Conservation (phyloP, 1,139 yeast species). For the Scheffersomyces cryptocercus region DNA sequence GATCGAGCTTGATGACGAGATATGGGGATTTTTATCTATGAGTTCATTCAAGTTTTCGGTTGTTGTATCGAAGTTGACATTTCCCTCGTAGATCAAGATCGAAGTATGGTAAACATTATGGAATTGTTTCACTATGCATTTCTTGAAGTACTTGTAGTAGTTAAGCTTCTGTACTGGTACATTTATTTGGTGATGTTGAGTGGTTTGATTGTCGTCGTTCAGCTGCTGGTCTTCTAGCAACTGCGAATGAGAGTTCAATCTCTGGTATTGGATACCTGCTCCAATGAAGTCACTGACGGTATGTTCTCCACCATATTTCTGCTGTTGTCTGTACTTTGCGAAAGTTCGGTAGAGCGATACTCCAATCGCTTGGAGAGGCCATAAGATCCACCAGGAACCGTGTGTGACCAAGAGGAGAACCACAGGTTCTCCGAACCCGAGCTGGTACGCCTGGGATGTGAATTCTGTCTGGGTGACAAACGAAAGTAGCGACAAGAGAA, state of each 20-base stretch:
- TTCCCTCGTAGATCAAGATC: slow-evolving; percentile 45
- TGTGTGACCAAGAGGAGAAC: slow-evolving; percentile 70
- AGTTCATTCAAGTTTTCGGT: slow-evolving; percentile 36
- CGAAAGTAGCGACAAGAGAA: slow-evolving; percentile 58
- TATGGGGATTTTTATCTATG: slow-evolving; percentile 43
- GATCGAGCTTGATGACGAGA: slow-evolving; percentile 41
- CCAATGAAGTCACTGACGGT: slow-evolving; percentile 10
- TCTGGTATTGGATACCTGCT: slow-evolving; percentile 23
- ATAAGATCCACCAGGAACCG: slow-evolving; percentile 73
- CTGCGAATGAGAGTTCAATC: slow-evolving; percentile 29
- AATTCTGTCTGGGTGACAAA: slow-evolving; percentile 82
- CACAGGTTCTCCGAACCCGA: slow-evolving; percentile 68
- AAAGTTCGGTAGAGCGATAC: slow-evolving; percentile 48
- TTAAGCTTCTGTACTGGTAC: slow-evolving; percentile 18
- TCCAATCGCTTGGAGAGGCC: slow-evolving; percentile 68
- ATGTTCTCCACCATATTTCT: slow-evolving; percentile 4
- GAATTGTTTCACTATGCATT: slow-evolving; percentile 47
- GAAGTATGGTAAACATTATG: slow-evolving; percentile 55
- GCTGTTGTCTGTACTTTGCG: slow-evolving; percentile 21
- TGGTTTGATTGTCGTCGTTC: slow-evolving; percentile 2
- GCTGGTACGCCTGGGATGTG: slow-evolving; percentile 67
- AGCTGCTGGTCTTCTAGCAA: slow-evolving; percentile 26
- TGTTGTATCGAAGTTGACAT: slow-evolving; percentile 36
- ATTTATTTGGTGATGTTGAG: slow-evolving; percentile 4
- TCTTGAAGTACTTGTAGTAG: slow-evolving; percentile 36